phyloP scores from a whole-genome alignment of 2,329 filamentous ascomycete genomes.

The Stemphylium vesicarium region DNA sequence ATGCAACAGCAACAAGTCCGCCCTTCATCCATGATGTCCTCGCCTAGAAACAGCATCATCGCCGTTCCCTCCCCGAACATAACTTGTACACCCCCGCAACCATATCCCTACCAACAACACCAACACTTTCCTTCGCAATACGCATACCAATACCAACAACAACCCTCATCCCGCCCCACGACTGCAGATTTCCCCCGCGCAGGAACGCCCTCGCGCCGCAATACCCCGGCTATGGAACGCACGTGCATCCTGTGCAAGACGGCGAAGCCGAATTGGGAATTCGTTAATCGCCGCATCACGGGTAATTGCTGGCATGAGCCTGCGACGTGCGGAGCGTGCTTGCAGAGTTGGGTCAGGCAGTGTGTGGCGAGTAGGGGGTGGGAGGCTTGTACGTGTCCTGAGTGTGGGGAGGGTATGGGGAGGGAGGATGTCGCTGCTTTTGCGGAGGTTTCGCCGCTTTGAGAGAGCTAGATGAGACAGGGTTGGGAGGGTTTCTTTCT shows the following conservation, averaged over 20 bases:
- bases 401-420: conserved; percentile 35
- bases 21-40: conserved; percentile 19
- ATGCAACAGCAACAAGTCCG: conserved; percentile 15
- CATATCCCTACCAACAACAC: neutral
- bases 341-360: conserved; percentile 34
- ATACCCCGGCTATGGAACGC: conserved; percentile 25
- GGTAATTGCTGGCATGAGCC: conserved; percentile 38
- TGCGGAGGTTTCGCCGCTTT: conserved; percentile 17
- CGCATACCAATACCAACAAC: neutral
- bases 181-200: conserved; percentile 9
- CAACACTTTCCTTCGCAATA: no score
- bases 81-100: conserved; percentile 17
- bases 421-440: conserved; percentile 36
- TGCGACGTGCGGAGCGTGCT: conserved; percentile 35
- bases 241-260: conserved; percentile 40
- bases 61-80: conserved; percentile 1
- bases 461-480: neutral
- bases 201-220: conserved; percentile 19
- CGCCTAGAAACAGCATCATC: conserved; percentile 10
- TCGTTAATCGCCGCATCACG: conserved; percentile 31
- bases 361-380: conserved; percentile 26
- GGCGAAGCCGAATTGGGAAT: conserved; percentile 24
- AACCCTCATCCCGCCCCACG: neutral
- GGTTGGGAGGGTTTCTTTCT: neutral
- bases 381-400: conserved; percentile 35